These are phyloP conservation scores for Cryptococcus floricola DNA, from an alignment of 1,284 basidiomycete species.

Conservation along the genomic window DNA sequence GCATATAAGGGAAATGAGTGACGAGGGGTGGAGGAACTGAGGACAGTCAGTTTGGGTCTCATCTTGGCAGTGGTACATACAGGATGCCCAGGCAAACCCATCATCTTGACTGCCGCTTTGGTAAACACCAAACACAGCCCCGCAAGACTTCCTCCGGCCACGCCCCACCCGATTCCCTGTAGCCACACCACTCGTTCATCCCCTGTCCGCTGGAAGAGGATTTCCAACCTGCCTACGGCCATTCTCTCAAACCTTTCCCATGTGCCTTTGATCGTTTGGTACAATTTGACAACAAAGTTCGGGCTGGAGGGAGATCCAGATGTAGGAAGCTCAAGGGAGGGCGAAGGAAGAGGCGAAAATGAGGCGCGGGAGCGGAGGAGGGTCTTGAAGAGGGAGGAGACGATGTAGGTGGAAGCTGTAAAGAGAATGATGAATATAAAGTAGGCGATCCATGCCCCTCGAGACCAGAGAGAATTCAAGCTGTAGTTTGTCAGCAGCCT, in stretches of 20 bases:
- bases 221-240: constrained; percentile 63
- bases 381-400: constrained; percentile 37
- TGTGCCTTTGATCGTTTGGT: constrained; percentile 8
- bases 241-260: constrained; percentile 57
- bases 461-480: constrained; percentile 74
- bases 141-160: constrained; percentile 80
- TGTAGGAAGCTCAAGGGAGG: constrained; percentile 29
- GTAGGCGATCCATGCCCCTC: constrained; percentile 80
- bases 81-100: constrained; percentile 39
- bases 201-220: constrained; percentile 69
- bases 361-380: constrained; percentile 42
- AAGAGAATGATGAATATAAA: constrained; percentile 72
- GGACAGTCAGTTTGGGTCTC: constrained; percentile 1
- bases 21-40: constrained; percentile 68
- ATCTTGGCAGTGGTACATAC: constrained; percentile 19
- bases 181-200: constrained; percentile 82
- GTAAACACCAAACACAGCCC: constrained; percentile 87
- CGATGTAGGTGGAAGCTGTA: constrained; percentile 63
- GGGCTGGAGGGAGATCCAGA: constrained; percentile 13
- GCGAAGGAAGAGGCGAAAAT: constrained; percentile 53
- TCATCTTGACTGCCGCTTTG: constrained; percentile 60
- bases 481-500: constrained; percentile 38
- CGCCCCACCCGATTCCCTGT: constrained; percentile 86
- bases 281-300: constrained; percentile 18
- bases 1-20: constrained; percentile 77